phyloP scores from a whole-genome alignment of 257 asterid genomes.

The Solanum lignicaule region DNA sequence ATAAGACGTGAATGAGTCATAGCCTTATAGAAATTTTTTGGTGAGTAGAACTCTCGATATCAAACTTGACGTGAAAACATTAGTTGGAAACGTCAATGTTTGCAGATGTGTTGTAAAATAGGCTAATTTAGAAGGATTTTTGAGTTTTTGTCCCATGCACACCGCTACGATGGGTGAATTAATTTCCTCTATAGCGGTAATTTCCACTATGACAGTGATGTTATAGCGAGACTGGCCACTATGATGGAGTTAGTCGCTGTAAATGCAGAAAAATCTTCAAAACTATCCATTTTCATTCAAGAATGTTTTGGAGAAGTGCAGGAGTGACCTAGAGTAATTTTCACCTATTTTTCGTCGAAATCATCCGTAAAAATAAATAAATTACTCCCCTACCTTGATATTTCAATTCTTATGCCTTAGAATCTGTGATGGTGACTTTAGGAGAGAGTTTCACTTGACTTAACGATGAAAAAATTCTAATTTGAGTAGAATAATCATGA shows the following conservation, averaged over 20 bases:
- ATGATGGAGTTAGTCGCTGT: neutral
- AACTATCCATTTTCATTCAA: neutral
- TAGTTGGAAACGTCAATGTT: neutral
- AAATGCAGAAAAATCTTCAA: neutral
- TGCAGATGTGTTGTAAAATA: neutral
- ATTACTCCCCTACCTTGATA: neutral
- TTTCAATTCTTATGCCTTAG: neutral
- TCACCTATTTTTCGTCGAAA: neutral
- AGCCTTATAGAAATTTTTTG: too few relatives aligned
- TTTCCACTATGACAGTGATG: neutral
- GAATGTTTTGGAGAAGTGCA: neutral
- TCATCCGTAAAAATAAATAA: neutral
- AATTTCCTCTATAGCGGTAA: too few relatives aligned
- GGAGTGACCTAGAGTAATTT: neutral
- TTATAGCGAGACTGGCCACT: neutral
- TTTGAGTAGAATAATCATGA: neutral
- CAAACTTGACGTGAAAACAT: neutral
- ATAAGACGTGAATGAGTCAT: too few relatives aligned
- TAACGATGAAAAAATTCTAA: neutral
- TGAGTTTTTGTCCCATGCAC: neutral
- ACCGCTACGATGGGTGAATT: neutral
- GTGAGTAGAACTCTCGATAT: neutral
- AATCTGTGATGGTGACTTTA: neutral
- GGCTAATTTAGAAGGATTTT: too few relatives aligned
- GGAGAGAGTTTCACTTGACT: neutral